Evolutionary conservation across 345 rosid genomes (phyloP).

Genomic region (Citropsis articulata): DNA sequence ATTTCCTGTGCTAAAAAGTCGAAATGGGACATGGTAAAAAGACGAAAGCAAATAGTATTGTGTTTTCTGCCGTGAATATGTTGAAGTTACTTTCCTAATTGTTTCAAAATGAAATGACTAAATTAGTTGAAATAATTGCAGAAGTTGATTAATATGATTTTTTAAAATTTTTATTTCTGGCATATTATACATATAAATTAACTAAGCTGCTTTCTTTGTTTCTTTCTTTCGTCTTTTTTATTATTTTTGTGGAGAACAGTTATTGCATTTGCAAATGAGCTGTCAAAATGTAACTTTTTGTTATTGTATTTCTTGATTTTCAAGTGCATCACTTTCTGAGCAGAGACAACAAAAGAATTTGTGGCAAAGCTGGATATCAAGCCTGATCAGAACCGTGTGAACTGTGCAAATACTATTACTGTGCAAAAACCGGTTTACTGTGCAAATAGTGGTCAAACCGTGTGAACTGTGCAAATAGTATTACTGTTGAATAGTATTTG

Average conservation of each 20-base stretch:
- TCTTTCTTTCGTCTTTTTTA: background rate
- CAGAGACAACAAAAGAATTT: slow-evolving; percentile 97
- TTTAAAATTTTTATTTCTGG: background rate
- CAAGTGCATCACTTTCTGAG: slow-evolving; percentile 15
- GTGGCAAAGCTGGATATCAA: slow-evolving; percentile 79
- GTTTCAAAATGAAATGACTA: background rate
- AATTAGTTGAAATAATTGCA: background rate
- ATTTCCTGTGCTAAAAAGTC: background rate
- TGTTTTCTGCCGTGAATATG: background rate
- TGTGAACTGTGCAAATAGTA: too few relatives aligned
- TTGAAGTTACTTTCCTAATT: background rate
- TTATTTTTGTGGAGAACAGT: background rate
- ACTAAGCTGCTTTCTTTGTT: background rate
- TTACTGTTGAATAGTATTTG: too few relatives aligned
- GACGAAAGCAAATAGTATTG: background rate
- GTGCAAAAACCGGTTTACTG: too few relatives aligned
- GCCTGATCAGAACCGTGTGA: slow-evolving; percentile 93
- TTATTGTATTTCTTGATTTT: slow-evolving; percentile 1
- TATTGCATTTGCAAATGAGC: too few relatives aligned
- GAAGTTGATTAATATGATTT: background rate
- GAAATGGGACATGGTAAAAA: background rate
- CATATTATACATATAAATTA: background rate
- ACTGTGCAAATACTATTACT: too few relatives aligned
- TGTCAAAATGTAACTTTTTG: background rate
- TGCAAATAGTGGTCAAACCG: too few relatives aligned